Conservation (phyloP, 495 filamentous ascomycete genomes). For the Astrocystis sublimbata region DNA sequence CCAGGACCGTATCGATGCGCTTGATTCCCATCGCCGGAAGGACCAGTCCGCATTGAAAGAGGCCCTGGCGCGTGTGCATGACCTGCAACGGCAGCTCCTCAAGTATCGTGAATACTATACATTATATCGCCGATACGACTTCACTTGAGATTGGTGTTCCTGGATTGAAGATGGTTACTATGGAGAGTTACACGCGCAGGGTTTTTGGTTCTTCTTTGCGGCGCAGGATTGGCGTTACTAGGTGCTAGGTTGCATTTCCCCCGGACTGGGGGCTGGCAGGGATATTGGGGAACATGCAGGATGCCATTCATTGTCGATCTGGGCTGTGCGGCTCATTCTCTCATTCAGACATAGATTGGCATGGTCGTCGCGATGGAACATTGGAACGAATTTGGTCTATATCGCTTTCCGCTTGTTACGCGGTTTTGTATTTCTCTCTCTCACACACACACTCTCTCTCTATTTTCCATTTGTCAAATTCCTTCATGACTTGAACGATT, state of each 20-base stretch:
- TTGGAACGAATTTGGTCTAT: background rate
- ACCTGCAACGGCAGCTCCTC: background rate
- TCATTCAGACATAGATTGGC: background rate
- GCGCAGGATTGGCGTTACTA: background rate
- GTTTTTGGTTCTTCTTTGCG: too few species aligned
- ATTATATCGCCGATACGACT: background rate
- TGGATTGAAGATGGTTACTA: background rate
- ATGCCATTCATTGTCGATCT: background rate
- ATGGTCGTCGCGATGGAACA: background rate
- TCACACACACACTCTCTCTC: too few species aligned
- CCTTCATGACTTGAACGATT: slow-evolving; percentile 1
- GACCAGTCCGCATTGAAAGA: background rate
- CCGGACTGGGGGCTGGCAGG: background rate
- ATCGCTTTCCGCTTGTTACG: background rate
- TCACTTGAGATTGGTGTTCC: background rate
- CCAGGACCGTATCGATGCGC: background rate
- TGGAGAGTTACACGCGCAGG: background rate
- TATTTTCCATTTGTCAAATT: background rate
- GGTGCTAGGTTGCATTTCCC: slow-evolving; percentile 11
- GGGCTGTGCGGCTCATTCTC: slow-evolving; percentile 5
- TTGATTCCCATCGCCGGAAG: background rate
- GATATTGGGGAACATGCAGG: slow-evolving; percentile 1
- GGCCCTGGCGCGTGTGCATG: background rate
- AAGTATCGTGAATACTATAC: background rate
- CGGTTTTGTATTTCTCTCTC: background rate